Percentiles rank a stretch among this genome's conserved stretches.
Evolutionary conservation across 1,284 basidiomycete species (phyloP).

Genomic region (Boletus sp.): DNA sequence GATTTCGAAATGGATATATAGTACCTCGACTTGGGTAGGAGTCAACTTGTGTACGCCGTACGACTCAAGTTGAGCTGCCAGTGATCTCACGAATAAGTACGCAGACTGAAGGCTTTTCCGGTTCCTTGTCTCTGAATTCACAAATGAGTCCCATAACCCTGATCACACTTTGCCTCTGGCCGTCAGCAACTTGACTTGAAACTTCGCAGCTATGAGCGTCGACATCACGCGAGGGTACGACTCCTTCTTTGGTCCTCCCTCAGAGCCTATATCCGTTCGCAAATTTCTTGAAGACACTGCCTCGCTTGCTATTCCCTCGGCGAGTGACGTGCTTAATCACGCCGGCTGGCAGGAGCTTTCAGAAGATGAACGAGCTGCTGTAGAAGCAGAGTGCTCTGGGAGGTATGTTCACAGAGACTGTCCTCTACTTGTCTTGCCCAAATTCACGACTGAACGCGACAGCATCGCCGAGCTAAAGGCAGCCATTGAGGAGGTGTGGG

Average conservation of each 20-base stretch:
- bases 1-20: too few relatives aligned
- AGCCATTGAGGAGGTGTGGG: conserved; percentile 45
- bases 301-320: conserved; percentile 12
- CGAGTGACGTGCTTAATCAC: conserved; percentile 15
- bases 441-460: not conserved
- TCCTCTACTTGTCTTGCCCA: not conserved
- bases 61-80: too few relatives aligned
- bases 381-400: conserved; percentile 39
- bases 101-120: not conserved
- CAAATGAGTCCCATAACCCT: not conserved
- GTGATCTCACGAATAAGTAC: too few relatives aligned
- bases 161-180: not conserved
- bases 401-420: conserved; percentile 31
- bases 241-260: conserved; percentile 50
- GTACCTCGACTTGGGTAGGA: too few relatives aligned
- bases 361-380: conserved; percentile 24
- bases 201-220: conserved; percentile 16
- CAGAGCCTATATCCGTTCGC: conserved; percentile 44
- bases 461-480: conserved; percentile 56
- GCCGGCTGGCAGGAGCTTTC: conserved; percentile 26
- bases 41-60: too few relatives aligned
- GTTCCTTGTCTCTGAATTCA: not conserved
- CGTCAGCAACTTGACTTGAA: not conserved
- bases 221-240: conserved; percentile 30
- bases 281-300: conserved; percentile 38